Conservation (phyloP, 495 filamentous ascomycete species). For the Hyaloscypha bicolor region DNA sequence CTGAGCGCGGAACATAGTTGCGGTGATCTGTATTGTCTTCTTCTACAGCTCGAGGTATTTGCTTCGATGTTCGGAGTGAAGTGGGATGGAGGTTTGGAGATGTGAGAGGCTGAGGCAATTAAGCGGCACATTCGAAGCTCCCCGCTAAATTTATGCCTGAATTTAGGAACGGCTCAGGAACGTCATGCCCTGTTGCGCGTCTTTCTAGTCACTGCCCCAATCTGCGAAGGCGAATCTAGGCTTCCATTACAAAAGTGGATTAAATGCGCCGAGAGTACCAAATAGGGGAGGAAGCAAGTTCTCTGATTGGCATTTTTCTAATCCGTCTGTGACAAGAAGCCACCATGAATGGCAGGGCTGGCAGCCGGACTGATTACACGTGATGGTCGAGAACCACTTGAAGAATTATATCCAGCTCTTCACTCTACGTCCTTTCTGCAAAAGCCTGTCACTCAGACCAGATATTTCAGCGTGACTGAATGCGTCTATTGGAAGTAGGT, state of each 20-base stretch:
- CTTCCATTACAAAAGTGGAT: background rate
- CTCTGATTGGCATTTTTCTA: background rate
- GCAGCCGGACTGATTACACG: too few species aligned
- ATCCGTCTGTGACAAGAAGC: too few species aligned
- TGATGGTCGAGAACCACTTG: too few species aligned
- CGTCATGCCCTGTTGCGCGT: constrained; percentile 16
- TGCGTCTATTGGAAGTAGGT: too few species aligned
- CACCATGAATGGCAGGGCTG: too few species aligned
- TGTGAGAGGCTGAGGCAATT: background rate
- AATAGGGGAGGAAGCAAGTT: background rate
- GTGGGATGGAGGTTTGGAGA: background rate
- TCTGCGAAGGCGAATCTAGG: background rate
- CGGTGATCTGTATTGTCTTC: background rate
- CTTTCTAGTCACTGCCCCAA: constrained; percentile 8
- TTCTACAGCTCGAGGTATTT: background rate
- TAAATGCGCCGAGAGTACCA: background rate
- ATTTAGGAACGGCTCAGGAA: constrained; percentile 4
- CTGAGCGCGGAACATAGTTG: constrained; percentile 77
- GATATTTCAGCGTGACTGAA: too few species aligned
- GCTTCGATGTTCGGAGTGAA: background rate
- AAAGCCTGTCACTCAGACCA: too few species aligned
- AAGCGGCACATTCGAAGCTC: constrained; percentile 4
- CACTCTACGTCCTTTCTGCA: too few species aligned
- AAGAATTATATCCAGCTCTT: too few species aligned
- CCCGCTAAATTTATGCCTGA: constrained; percentile 17